phyloP scores from a whole-genome alignment of 768 basidiomycete genomes.

The Tubosaeta brunneosetosa region DNA sequence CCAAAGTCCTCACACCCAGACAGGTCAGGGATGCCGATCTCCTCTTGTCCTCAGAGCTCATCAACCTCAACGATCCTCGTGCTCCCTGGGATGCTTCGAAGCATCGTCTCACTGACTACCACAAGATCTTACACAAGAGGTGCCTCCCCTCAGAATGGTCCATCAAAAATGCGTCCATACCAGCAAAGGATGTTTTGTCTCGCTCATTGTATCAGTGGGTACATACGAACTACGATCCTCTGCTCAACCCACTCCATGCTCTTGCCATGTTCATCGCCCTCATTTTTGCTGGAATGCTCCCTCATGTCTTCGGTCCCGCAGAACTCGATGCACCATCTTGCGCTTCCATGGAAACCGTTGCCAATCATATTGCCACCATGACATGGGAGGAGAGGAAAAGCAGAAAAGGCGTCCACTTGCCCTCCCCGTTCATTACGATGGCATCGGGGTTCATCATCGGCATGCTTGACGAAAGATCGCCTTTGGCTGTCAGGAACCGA shows the following conservation, averaged over 20 bases:
- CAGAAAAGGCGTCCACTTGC: no score
- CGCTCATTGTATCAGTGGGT: no score
- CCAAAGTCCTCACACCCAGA: background rate
- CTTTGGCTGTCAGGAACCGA: no score
- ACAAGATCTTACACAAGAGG: background rate
- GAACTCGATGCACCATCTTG: no score
- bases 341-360: no score
- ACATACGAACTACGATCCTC: no score
- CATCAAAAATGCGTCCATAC: background rate
- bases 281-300: background rate
- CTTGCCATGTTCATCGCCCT: background rate
- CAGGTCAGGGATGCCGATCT: background rate
- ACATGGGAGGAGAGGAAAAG: no score
- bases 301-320: background rate
- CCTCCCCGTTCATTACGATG: no score
- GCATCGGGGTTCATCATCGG: no score
- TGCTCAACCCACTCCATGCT: background rate
- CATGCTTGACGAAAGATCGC: no score
- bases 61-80: background rate
- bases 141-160: slow-evolving; percentile 3
- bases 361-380: no score
- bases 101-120: background rate
- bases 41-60: background rate
- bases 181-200: no score
- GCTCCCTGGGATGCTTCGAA: background rate